Evolutionary conservation across 805 yeast species (phyloP), one percentile per base, ranked within the genome.

Genomic region (Metschnikowia anglica): DNA sequence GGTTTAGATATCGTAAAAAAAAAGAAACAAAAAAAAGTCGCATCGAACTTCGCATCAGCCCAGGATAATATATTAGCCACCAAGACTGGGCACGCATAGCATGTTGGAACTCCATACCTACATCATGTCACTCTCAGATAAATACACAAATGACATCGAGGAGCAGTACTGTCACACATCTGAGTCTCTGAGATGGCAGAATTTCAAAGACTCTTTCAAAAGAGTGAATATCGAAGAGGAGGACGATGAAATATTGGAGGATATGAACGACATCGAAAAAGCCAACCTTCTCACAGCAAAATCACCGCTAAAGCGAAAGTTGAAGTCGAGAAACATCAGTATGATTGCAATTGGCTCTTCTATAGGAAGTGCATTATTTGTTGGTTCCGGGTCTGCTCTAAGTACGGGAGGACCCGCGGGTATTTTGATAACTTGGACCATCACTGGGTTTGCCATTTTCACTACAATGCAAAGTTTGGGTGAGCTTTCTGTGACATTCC

Each of bases 281-380:
- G 72, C 72, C 19, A 68, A 68, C 49, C 54, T 72, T 2, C 61
- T 65, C 24, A 65, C 72, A 8, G 63, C 76, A 25, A 62, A 53
- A 43, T 67, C 70, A 36, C 81, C 81, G 12, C 64, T 75, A 44
- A 62, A 73, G 26, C 67, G 84, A 50, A 60, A 64, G 37, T 51
- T 65, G 39, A 49, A 56, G 37, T 42, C 84, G 33, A 61, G 88
- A 41, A 87, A 83, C 55, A 72, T 81, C 44, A 72, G 80, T 44
- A 80, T 83, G 85, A 79, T 83, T 56, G 85, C 93, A 48, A 79
- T 87, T 48, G 93, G 93, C 51, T 90, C 91, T 48, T 85, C 91
- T 10, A 65, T 85, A 26, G 93, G 91, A 44, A 83, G 91, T 3
- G 95, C 90, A 56, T 70, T 86, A 41, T 68, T 86, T 46, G 82